These are phyloP conservation scores for Monosporascus sp. DNA, from an alignment of 2,329 filamentous ascomycete species.

Conservation along the genomic window DNA sequence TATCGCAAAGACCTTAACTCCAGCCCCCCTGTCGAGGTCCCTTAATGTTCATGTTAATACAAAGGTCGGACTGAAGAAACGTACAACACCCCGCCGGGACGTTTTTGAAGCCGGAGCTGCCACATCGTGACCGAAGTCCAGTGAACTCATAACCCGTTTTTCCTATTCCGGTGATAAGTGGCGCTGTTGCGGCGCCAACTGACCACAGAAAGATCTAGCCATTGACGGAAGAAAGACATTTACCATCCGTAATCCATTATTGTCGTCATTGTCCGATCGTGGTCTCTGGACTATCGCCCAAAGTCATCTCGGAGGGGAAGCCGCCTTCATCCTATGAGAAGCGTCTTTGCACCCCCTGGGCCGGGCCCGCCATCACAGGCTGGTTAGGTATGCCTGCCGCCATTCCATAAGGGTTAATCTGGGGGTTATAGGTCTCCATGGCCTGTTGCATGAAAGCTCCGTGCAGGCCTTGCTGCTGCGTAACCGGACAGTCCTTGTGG, in stretches of 20 bases:
- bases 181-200: constrained; percentile 1
- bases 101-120: neutral
- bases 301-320: constrained; percentile 9
- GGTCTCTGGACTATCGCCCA: neutral
- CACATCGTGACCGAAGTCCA: neutral
- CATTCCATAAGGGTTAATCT: constrained; percentile 59
- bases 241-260: neutral
- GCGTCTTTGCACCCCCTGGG: constrained; percentile 48
- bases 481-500: constrained; percentile 94
- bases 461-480: constrained; percentile 75
- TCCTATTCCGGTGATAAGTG: neutral
- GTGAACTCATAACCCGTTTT: neutral
- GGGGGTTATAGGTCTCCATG: constrained; percentile 49
- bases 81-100: neutral
- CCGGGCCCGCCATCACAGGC: constrained; percentile 46
- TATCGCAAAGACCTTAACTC: neutral
- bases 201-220: neutral
- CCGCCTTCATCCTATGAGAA: constrained; percentile 44
- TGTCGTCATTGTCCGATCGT: neutral
- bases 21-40: neutral
- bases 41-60: neutral
- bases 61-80: neutral
- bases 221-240: constrained; percentile 1
- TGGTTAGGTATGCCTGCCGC: constrained; percentile 46
- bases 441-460: constrained; percentile 51